Evolutionary conservation across 2,329 filamentous ascomycete genomes (phyloP), one percentile per base, ranked within the genome.

Genomic region (Huntiella bhutanensis): DNA sequence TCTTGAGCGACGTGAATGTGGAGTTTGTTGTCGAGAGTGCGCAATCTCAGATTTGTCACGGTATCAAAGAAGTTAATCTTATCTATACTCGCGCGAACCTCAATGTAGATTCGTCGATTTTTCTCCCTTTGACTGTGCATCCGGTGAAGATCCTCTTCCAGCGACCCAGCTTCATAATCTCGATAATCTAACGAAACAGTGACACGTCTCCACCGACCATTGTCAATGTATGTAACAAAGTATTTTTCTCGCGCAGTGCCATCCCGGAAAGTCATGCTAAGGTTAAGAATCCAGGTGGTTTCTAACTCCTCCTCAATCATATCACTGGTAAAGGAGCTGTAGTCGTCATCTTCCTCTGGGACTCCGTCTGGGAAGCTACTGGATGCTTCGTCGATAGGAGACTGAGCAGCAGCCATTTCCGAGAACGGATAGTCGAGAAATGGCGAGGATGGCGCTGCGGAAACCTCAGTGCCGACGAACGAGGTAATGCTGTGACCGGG

Each of bases 1-100:
- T 98, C 91, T 61, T 98, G 88, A n/a, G 91, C 87, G 45, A 98
- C 91, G 59, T 96, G 91, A 5, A 98, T 86, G 61, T 96, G 87
- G 17, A 98, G 68, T 50, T 86, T 77, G 11, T 84, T 84, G 48
- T 92, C 81, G 4, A 75, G 79, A 0, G 91, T 98, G 60, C 95
- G 78, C 13, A 98, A 70, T 60, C 93, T 94, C 52, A 98, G 71
- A 55, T 96, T 96, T 13, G 91, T 96, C 49, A 96, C 88, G 0
- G 86, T 94, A 47, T 87, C 77, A 62, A 93, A 96, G 59, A 95
- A 98, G 54, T 94, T 82, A 44, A 98, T 96, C 49, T 93, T 85
- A n/a, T 72, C 69, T 2, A 98, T 70, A 15, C 86, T 94, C 52
- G 94, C 86, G 22, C 87, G 81, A 54, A 98, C 92, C 2, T 86